These are phyloP conservation scores for Pyrenopolyporus hunteri DNA, from an alignment of 495 filamentous ascomycete genomes.

Conservation along the genomic window DNA sequence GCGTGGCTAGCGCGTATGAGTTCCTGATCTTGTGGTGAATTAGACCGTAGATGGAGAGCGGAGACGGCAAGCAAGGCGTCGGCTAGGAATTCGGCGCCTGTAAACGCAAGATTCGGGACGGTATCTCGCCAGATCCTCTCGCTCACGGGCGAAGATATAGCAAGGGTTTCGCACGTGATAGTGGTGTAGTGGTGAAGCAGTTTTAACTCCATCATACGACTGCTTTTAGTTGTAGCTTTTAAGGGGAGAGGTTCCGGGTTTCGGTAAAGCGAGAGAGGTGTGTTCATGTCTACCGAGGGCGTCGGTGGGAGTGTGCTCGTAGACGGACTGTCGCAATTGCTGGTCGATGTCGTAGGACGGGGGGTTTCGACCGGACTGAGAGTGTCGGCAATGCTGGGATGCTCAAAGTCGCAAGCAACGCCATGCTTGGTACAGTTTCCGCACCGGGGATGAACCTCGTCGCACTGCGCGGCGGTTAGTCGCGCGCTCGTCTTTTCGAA, in stretches of 20 bases:
- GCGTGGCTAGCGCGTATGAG: conserved; percentile 60
- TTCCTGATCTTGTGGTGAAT: conserved; percentile 56
- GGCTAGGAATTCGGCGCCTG: conserved; percentile 57
- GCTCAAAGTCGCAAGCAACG: conserved; percentile 66
- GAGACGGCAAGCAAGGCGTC: conserved; percentile 63
- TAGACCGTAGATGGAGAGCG: conserved; percentile 59
- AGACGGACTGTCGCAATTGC: conserved; percentile 42
- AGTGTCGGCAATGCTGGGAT: conserved; percentile 48
- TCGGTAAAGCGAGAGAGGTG: conserved; percentile 45
- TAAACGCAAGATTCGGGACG: conserved; percentile 61
- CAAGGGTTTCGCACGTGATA: conserved; percentile 58
- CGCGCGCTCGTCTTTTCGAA: conserved; percentile 17
- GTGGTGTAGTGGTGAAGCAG: conserved; percentile 63
- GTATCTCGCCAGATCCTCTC: conserved; percentile 60
- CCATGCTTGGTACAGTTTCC: conserved; percentile 69
- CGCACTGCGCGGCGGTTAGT: conserved; percentile 53
- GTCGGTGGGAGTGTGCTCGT: conserved; percentile 39
- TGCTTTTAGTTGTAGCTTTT: conserved; percentile 45
- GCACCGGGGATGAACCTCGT: conserved; percentile 66
- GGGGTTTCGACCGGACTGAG: conserved; percentile 38
- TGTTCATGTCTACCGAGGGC: conserved; percentile 25
- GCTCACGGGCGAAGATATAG: conserved; percentile 53
- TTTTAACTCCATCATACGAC: conserved; percentile 57
- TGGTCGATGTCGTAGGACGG: conserved; percentile 42
- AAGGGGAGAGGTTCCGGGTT: conserved; percentile 45